phyloP scores from a whole-genome alignment of 2,329 filamentous ascomycete genomes.

The Aspergillus sp. region DNA sequence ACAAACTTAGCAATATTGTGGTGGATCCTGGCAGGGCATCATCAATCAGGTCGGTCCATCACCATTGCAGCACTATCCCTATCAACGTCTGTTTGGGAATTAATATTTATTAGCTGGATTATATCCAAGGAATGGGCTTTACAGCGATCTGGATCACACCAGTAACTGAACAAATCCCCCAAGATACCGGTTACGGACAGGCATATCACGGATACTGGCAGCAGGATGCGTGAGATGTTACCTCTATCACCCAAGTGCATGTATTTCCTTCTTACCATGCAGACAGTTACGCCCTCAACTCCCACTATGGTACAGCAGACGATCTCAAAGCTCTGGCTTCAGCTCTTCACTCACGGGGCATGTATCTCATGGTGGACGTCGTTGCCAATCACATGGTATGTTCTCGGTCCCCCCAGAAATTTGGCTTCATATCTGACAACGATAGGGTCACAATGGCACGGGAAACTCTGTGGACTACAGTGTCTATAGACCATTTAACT shows the following conservation, averaged over 20 bases:
- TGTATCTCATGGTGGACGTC: conserved; percentile 64
- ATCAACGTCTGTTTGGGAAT: neutral
- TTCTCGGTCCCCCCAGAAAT: neutral
- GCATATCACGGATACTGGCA: conserved; percentile 55
- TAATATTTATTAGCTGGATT: conserved; percentile 46
- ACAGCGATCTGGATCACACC: conserved; percentile 54
- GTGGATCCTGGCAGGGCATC: conserved; percentile 54
- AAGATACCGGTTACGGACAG: conserved; percentile 40
- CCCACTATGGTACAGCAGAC: conserved; percentile 59
- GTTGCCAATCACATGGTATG: conserved; percentile 59
- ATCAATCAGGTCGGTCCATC: conserved; percentile 34
- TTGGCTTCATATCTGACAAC: neutral
- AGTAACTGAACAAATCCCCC: conserved; percentile 41
- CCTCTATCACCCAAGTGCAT: neutral
- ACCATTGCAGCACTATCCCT: neutral
- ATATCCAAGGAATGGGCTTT: conserved; percentile 52
- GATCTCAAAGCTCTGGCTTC: conserved; percentile 60
- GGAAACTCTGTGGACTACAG: conserved; percentile 54
- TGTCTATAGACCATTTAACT: conserved; percentile 56
- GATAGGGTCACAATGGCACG: conserved; percentile 50
- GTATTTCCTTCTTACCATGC: neutral
- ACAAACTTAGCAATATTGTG: conserved; percentile 45
- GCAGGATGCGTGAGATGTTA: conserved; percentile 42
- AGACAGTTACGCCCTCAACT: conserved; percentile 53
- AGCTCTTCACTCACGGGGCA: conserved; percentile 58